Base-by-base conservation (phyloP, 352 stramenopile species). In the Globisporangium heterothallicum region DNA sequence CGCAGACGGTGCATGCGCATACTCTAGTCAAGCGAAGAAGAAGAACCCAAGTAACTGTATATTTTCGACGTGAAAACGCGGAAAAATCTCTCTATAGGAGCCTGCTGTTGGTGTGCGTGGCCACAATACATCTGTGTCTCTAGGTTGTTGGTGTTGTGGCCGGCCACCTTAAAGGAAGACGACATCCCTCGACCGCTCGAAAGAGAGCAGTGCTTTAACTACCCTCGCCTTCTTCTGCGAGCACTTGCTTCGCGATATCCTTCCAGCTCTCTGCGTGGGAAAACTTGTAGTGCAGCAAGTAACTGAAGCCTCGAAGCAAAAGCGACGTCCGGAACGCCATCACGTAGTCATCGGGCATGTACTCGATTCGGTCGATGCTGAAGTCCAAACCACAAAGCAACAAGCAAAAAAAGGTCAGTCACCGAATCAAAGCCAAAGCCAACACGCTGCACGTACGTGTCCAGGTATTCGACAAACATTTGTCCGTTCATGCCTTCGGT, bases 321-420 rank as follows among this genome's bases (percentile, higher is more conserved):
- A 95, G 69, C 32, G 85, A 95, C 42, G 77, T 82, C 51, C 85
- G 80, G 53, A 89, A 92, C 14, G 84, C 81, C 84, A 94, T 94
- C 30, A 94, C 78, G 53, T 90, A 94, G 49, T 94, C 84, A 49
- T 92, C 80, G 16, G 78, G 76, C 53, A 91, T 85, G 56, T 88
- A 71, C 56, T 82, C 78, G 53, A 94, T 86, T 10, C 73, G 77
- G 47, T 92, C 80, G 36, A 92, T 88, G 43, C 78, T 88, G 30
- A 35, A 6, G 13, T 46, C 32, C n/a, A n/a, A n/a, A n/a, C 56
- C 27, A 54, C 10, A 27, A 27, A 21, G 24, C 18, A 29, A 42
- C 2, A 58, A 24, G 49, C 2, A 49, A 18, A 35, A 53, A 29
- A 32, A 32, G 18, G 44, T 27, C 6, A 49, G 29, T 35, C 36